phyloP scores from a whole-genome alignment of 1,284 basidiomycete species.

The Butyriboletus appendiculatus region DNA sequence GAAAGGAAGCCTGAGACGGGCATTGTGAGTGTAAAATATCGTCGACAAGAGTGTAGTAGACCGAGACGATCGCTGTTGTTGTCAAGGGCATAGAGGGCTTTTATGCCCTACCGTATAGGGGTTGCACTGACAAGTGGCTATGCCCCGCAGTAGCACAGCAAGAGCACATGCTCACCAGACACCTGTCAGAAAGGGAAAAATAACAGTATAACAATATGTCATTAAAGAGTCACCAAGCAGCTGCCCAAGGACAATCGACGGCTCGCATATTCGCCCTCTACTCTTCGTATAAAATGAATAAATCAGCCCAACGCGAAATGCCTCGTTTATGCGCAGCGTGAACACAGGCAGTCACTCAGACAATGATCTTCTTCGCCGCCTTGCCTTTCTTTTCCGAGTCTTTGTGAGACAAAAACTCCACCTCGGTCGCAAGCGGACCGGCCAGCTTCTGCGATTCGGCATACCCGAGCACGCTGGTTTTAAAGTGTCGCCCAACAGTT shows the following conservation, averaged over 20 bases:
- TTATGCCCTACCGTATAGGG: slow-evolving; percentile 10
- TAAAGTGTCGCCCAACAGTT: slow-evolving; percentile 78
- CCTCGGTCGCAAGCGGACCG: slow-evolving; percentile 87
- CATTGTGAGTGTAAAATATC: slow-evolving; percentile 40
- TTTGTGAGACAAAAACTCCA: slow-evolving; percentile 93
- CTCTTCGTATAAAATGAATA: slow-evolving; percentile 33
- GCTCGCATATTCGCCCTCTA: slow-evolving; percentile 25
- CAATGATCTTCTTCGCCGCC: slow-evolving; percentile 74
- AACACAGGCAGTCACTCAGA: slow-evolving; percentile 43
- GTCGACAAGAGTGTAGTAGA: not conserved
- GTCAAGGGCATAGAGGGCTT: slow-evolving; percentile 15
- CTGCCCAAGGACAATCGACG: slow-evolving; percentile 19
- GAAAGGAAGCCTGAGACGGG: slow-evolving; percentile 60
- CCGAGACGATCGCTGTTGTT: not conserved
- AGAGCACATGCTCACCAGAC: not conserved
- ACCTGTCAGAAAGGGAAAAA: slow-evolving; percentile 4
- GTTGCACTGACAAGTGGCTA: slow-evolving; percentile 21
- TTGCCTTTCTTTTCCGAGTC: slow-evolving; percentile 96
- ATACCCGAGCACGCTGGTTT: slow-evolving; percentile 87
- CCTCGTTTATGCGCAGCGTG: slow-evolving; percentile 13
- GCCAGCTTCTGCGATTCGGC: slow-evolving; percentile 71
- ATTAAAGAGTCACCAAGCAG: slow-evolving; percentile 27
- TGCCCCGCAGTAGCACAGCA: slow-evolving; percentile 5
- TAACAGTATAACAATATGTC: slow-evolving; percentile 20
- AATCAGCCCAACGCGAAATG: slow-evolving; percentile 30